Evolutionary conservation across 78 protist genomes (phyloP), one percentile per base, ranked within the genome.

Genomic region (Capsaspora owczarzaki): DNA sequence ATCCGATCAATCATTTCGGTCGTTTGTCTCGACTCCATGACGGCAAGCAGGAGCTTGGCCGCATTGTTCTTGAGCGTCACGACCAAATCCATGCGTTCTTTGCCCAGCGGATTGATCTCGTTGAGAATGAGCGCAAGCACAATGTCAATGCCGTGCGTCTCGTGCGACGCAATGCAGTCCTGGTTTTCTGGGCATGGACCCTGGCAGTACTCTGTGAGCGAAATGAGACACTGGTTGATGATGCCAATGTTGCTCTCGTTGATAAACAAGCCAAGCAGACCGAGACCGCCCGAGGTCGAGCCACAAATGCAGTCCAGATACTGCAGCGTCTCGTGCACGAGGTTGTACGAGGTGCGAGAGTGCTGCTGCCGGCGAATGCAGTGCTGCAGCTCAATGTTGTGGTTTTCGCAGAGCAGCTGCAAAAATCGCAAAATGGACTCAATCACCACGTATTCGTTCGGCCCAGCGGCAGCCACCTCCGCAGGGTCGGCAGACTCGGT

Each of bases 131-230:
- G 46, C 4, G 56, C 77, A 12, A 47, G 43, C 4, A 80, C 74
- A 25, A 80, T 42, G 74, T 63, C 83, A 23, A 80, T 5, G 42
- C 83, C 71, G 68, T 80, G 41, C 27, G 66, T 44, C 2, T 80
- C 83, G 77, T 46, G 61, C 25, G 29, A 0, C 12, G 74, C 60
- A 14, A 80, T 61, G 61, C 40, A 27, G 29, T 80, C 68, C 85
- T 88, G 91, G 63, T 88, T 88, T 61, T 38, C 86, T 0, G 0
- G 56, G 66, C 91, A 88, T 35, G 91, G 91, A 20, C 91, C 91
- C 66, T 88, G 91, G 79, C 85, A 82, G 85, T 35, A 88, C 84
- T 88, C 91, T 5, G 91, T 88, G 70, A 88, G 77, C 37, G 87
- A 76, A 63, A 33, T 61, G 41, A 82, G 79, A 6, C 72, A 51